Evolutionary conservation across 306 rosid genomes (phyloP).

Genomic region (Castanea sativa): DNA sequence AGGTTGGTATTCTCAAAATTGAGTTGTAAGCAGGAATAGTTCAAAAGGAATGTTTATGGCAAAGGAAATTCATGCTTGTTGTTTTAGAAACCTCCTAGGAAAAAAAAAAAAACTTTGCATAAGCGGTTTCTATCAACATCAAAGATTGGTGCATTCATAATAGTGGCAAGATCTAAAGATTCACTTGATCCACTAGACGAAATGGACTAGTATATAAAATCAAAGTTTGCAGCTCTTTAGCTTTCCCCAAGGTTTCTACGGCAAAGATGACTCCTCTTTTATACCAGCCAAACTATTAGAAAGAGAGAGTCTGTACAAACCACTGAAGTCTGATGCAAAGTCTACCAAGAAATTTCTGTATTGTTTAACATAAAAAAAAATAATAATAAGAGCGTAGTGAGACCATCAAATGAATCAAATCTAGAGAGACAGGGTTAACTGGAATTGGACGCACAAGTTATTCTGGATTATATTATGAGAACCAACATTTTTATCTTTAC

Average conservation of each 20-base stretch:
- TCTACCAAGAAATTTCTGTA: neutral
- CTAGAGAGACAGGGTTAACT: conserved; percentile 3
- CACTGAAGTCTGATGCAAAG: conserved; percentile 5
- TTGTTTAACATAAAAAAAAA: neutral
- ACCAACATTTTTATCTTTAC: neutral
- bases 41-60: neutral
- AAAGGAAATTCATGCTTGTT: neutral
- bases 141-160: neutral
- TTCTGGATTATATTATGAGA: neutral
- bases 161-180: neutral
- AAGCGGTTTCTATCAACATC: neutral
- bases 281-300: neutral
- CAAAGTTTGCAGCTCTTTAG: neutral
- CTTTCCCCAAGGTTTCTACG: neutral
- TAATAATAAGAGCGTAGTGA: neutral
- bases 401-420: neutral
- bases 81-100: neutral
- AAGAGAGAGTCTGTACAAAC: neutral
- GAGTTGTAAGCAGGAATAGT: neutral
- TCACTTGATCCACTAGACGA: conserved; percentile 2
- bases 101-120: neutral
- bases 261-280: neutral
- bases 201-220: neutral
- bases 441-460: conserved; percentile 11
- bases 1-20: neutral